phyloP scores from a whole-genome alignment of 129 eudicot genomes.

The Rutidosis leptorrhynchoides region DNA sequence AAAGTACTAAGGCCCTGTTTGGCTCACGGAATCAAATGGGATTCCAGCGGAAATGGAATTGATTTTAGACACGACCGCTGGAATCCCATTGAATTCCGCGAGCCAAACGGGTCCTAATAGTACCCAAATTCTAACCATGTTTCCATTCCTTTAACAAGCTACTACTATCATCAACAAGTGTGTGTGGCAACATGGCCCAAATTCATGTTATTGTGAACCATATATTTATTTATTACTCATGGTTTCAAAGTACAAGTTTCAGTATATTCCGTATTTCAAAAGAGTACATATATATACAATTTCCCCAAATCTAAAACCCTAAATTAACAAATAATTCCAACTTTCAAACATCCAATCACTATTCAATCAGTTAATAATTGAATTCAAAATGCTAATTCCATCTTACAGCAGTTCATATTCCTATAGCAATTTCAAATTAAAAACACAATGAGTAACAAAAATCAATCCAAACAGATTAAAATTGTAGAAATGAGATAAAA shows the following conservation, averaged over 20 bases:
- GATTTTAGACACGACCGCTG: no score
- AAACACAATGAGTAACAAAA: constrained; percentile 1
- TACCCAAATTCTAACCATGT: not conserved
- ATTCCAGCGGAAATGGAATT: no score
- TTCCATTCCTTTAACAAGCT: not conserved
- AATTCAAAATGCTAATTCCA: constrained; percentile 8
- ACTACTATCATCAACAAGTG: not conserved
- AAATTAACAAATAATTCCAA: not conserved
- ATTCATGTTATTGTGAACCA: constrained; percentile 1
- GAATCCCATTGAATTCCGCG: no score
- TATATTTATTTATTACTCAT: constrained; percentile 6
- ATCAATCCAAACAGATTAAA: not conserved
- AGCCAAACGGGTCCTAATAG: no score
- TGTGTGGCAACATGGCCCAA: not conserved
- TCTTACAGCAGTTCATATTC: not conserved
- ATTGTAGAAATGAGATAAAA: not conserved
- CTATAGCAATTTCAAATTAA: not conserved
- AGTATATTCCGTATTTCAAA: not conserved
- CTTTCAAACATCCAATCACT: constrained; percentile 3
- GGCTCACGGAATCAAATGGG: no score
- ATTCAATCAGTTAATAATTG: not conserved
- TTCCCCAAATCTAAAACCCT: constrained; percentile 21
- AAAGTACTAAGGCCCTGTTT: no score
- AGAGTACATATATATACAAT: not conserved
- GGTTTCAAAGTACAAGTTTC: not conserved